Evolutionary conservation across 2,329 filamentous ascomycete genomes (phyloP), one percentile per base, ranked within the genome.

Genomic region (Penicillium sp.): DNA sequence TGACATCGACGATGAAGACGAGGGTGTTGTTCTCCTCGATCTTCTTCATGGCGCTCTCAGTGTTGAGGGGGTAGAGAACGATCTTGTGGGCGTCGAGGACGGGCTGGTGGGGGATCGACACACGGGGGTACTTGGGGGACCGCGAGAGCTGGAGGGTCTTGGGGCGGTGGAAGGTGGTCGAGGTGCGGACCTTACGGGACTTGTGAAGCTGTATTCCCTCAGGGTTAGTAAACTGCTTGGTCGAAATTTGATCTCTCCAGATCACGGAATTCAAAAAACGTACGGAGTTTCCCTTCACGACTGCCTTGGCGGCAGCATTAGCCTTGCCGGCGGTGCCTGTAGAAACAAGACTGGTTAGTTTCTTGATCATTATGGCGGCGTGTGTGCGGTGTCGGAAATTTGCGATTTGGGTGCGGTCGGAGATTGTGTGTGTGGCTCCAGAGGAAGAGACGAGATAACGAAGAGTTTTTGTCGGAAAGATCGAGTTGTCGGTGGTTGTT

Each of bases 11-110:
- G 72, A 96, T 96, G 87, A 97, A 97, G 78, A 96, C 91, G 52
- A 99, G 88, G 70, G 95, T 99, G 88, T 99, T 99, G 88, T 99
- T 93, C 90, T 99, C 95, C 87, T 99, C 95, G 73, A 99, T 97
- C 90, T 97, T 97, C 91, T 99, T 99, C 93, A 99, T 98, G 76
- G 96, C 95, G 76, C 90, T 95, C 90, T 99, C 95, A 61, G 95
- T 99, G 89, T 99, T 99, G 77, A 99, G 87, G 69, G 95, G 95
- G 88, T 97, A 91, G 77, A 98, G 85, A 80, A 99, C 90, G 79
- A 98, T 86, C 88, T 96, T 97, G 87, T 93, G 90, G 83, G 93
- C 90, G 83, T 99, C 95, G 75, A 99, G 90, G 73, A 92, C 90
- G 71, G 93, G 89, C 77, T 87, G 86, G 79, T 93, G 89, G 74